Evolutionary conservation across 164 flowering plant genomes (phyloP), one percentile per base, ranked within the genome.

Genomic region (Cinnamomum micranthum): DNA sequence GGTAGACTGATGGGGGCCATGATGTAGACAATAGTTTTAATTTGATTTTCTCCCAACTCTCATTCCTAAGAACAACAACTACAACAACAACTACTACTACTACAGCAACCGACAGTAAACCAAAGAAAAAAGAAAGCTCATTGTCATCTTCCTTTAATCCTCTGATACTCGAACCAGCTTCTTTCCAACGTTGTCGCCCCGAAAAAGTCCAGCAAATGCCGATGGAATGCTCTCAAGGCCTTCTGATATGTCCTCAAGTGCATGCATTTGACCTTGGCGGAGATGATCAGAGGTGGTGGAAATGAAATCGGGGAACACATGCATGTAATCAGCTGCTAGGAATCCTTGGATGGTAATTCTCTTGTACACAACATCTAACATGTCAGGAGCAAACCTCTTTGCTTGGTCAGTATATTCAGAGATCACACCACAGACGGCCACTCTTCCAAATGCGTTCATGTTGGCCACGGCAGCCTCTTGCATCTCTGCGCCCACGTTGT

Each of bases 401-500:
- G 62, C 77, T 2, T 65, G 24, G 15, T 80, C 82, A 2, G 88
- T 86, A 41, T 91, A 90, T 62, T 88, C 85, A 0, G 95, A 81
- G 2, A 90, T 91, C 10, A 81, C 88, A 3, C 98, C 97, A 58
- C 97, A 91, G 1, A 76, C 84, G 2, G 88, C 92, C 10, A 90
- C 85, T 76, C 94, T 83, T 2, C 97, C 97, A 28, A 81, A 84
- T 1, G 14, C 1, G 27, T 87, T 93, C 98, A 93, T 89, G 85
- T 91, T 90, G 20, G 80, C 82, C 60, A 91, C 80, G 4, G 86
- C 94, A 2, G 93, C 93, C 59, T 90, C 97, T 63, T 81, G 84
- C 92, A 89, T 93, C 76, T 88, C 86, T 0, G 77, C 89, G 5
- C 96, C 98, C n/a, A 93, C 95, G 50, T 91, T 92, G 82, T 92